Evolutionary conservation across 2,329 filamentous ascomycete genomes (phyloP), one percentile per base, ranked within the genome.

Genomic region (Fusarium pseudoanthophilum): DNA sequence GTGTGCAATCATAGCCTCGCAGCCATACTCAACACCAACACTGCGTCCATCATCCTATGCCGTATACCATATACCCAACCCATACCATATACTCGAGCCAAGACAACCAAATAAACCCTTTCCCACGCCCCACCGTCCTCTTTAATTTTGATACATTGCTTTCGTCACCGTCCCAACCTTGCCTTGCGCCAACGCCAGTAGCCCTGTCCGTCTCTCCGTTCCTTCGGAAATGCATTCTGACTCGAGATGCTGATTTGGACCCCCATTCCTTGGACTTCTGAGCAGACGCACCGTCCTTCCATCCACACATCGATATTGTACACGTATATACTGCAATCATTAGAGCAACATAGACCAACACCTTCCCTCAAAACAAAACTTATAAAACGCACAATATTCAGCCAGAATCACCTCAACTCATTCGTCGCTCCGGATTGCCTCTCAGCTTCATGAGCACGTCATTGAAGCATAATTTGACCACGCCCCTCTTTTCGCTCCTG

Each of bases 171-270:
- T 69, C 66, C 75, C 63, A 61, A 55, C 63, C 69, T 72, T 76
- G 64, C 63, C 69, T 69, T 76, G 58, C 76, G 76, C 76, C 76
- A 76, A 78, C 76, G 76, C 76, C 75, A 62, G 52, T 71, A 73
- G 64, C 62, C 62, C 65, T 71, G 51, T 63, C 46, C 36, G 40
- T 67, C 60, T 48, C 58, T 39, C 70, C 58, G 53, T 67, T 67
- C 64, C 67, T 61, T 64, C 67, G 59, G 64, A 55, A 24, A 69
- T 77, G 69, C 68, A 65, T 64, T 70, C 56, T 51, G 58, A 64
- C 64, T 62, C 46, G 61, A 62, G 37, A 69, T 68, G 57, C 72
- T 58, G 61, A 61, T 60, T 61, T 67, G 32, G 37, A 56, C 52
- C 49, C 26, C 28, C 49, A 20, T 51, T 48, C 46, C 48, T 60